Evolutionary conservation across 225 moss, liverwort and hornwort species (phyloP).

Genomic region (Pseudisothecium myosuroides): DNA sequence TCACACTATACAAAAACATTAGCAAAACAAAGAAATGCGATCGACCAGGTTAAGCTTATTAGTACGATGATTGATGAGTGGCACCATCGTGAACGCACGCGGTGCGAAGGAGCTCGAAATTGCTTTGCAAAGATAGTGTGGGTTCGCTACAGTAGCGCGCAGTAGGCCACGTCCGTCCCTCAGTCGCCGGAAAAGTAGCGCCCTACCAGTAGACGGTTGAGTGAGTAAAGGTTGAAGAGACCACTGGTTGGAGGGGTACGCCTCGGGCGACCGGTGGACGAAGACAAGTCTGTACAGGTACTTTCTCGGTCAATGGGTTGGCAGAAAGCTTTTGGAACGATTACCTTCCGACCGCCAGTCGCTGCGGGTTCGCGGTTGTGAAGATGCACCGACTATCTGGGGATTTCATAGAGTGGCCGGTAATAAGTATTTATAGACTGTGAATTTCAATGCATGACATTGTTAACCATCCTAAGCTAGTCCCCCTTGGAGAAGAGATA

Average conservation of each 20-base stretch:
- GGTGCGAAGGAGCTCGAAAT: neutral
- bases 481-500: neutral
- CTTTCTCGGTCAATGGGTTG: neutral
- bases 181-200: neutral
- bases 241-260: too few relatives aligned
- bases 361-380: neutral
- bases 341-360: constrained; percentile 12
- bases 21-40: neutral
- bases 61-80: neutral
- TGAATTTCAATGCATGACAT: too few relatives aligned
- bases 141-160: neutral
- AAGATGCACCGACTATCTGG: neutral
- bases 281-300: neutral
- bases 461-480: neutral
- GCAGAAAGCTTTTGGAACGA: neutral
- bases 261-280: neutral
- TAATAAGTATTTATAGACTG: neutral
- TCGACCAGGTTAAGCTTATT: neutral
- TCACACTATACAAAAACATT: neutral
- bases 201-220: neutral
- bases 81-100: neutral
- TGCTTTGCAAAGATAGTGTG: neutral
- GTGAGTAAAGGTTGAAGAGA: too few relatives aligned
- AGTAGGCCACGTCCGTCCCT: neutral
- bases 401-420: neutral